Evolutionary conservation across 306 rosid genomes (phyloP).

Genomic region (Mimosa bimucronata): DNA sequence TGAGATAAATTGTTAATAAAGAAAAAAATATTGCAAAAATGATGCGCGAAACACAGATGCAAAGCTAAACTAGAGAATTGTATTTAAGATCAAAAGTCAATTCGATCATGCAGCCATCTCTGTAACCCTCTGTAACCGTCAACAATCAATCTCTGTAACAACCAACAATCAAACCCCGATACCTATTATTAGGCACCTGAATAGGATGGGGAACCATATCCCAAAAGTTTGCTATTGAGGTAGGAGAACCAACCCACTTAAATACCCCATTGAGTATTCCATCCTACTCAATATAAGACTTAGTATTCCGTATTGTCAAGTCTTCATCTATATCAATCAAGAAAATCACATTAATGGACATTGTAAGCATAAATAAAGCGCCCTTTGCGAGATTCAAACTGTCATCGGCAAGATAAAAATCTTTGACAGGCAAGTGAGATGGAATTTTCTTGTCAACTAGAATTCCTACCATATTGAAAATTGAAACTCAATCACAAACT

Average conservation of each 20-base stretch:
- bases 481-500: neutral
- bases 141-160: neutral
- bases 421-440: neutral
- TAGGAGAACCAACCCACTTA: neutral
- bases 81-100: neutral
- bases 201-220: neutral
- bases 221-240: neutral
- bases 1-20: neutral
- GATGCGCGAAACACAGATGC: neutral
- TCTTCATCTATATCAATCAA: slow-evolving; percentile 14
- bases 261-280: neutral
- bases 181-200: neutral
- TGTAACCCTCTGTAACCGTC: neutral
- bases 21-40: neutral
- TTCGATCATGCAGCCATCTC: neutral
- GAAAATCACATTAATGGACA: slow-evolving; percentile 12
- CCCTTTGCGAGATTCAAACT: neutral
- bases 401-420: neutral
- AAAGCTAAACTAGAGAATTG: slow-evolving; percentile 3
- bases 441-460: neutral
- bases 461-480: neutral
- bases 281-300: neutral
- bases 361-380: neutral
- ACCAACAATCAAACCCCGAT: neutral
- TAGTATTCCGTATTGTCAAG: neutral